Conservation (phyloP, 1,284 basidiomycete genomes). For the Boletus calvinii region DNA sequence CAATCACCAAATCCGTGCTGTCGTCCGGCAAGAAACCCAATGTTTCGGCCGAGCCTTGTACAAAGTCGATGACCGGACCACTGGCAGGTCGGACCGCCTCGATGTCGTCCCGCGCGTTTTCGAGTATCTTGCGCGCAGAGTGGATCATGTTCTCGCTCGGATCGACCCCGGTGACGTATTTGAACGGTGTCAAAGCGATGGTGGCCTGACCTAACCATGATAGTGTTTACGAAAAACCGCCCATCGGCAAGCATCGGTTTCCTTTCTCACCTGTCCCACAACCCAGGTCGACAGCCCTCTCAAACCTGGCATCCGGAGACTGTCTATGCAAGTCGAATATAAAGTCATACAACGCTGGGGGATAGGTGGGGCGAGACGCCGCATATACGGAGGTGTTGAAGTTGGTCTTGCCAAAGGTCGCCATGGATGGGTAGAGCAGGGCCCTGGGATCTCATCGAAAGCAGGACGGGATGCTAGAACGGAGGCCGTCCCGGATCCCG, state of each 20-base stretch:
- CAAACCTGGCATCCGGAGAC: slow-evolving; percentile 42
- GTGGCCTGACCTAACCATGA: slow-evolving; percentile 60
- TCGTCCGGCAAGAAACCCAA: slow-evolving; percentile 50
- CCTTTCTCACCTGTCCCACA: slow-evolving; percentile 67
- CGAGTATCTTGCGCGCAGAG: slow-evolving; percentile 47
- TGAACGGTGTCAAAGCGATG: slow-evolving; percentile 57
- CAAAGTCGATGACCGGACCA: slow-evolving; percentile 36
- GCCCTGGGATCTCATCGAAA: neutral
- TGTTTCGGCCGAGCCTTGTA: slow-evolving; percentile 55
- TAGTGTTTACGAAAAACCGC: slow-evolving; percentile 42
- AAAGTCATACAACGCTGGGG: slow-evolving; percentile 58
- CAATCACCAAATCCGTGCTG: slow-evolving; percentile 70
- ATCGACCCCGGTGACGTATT: slow-evolving; percentile 66
- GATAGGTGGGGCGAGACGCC: slow-evolving; percentile 64
- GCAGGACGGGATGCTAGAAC: neutral
- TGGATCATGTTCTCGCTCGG: slow-evolving; percentile 72
- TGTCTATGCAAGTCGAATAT: slow-evolving; percentile 55
- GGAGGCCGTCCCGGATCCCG: too few relatives aligned
- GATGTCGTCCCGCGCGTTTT: slow-evolving; percentile 14
- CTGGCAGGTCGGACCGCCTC: too few relatives aligned
- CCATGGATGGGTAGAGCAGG: neutral
- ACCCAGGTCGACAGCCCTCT: slow-evolving; percentile 68
- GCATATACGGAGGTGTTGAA: slow-evolving; percentile 60
- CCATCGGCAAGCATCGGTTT: slow-evolving; percentile 38
- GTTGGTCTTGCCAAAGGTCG: slow-evolving; percentile 14